Base-by-base conservation (phyloP, 2,329 filamentous ascomycete genomes). In the Penicillium thymicola region DNA sequence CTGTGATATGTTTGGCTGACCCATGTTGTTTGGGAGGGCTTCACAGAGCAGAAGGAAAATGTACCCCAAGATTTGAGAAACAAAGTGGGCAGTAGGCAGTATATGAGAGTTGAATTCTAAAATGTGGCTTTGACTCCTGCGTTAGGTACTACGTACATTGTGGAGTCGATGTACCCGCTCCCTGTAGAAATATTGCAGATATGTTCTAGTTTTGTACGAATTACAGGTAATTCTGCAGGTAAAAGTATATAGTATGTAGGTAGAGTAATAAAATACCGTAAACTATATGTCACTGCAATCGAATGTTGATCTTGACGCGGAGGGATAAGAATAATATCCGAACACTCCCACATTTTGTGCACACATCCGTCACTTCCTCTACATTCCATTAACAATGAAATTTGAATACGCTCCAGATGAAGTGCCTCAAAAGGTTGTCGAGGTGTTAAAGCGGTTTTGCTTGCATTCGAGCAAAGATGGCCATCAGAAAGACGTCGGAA, bases 341-440 rank as follows among this genome's bases (percentile, higher is more conserved):
- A 44, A 25, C 41, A 28, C 9, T 11, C 21, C 21, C 44, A 13
- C 32, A 45, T 23, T 23, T 28, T 6, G 13, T 46, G 4, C 30
- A 30, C 21, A 18, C 23, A 40, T 32, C 9, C 28, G 16, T 9
- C 2, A 21, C 8, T 38, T 48, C 5, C 28, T 42, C 6, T 27
- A 4, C 27, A 30, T 46, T 27, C 5, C 16, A 32, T 30, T 46
- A 4, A 36, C n/a, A 5, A 56, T 56, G 54, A 36, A 25, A 34
- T 56, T 56, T 28, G 54, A 56, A 52, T 56, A 56, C 7, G n/a
- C 27, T 2, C 48, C 54, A 46, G 48, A 52, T 14, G n/a, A 46
- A 8, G 27, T 56, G 3, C 36, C 48, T 23, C 25, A 25, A 2
- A 56, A 40, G 16, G 21, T 56, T 11, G 21, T 56, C 23, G 28